Conservation (phyloP, 176 grass and related monocot genomes). For the Lolium rigidum region DNA sequence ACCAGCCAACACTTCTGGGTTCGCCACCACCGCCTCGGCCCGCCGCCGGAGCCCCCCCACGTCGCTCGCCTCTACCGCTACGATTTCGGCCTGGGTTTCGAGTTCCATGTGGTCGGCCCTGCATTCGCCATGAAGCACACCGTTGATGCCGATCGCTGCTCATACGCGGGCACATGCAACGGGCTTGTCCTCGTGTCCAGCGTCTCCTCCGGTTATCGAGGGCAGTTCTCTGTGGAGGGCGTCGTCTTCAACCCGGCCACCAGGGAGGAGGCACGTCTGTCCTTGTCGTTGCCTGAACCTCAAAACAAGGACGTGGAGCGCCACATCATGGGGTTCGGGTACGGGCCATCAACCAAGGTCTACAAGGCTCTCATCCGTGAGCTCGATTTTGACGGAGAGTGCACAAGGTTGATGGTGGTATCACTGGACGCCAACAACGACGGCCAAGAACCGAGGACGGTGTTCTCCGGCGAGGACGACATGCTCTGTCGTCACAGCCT, state of each 20-base stretch:
- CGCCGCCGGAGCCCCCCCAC: background rate
- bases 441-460: background rate
- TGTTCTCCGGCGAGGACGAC: background rate
- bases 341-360: background rate
- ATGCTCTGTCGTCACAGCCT: background rate
- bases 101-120: background rate
- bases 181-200: background rate
- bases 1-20: background rate
- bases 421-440: background rate
- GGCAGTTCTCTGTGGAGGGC: background rate
- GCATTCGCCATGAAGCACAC: background rate
- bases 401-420: constrained; percentile 4
- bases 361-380: constrained; percentile 6
- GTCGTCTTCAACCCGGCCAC: constrained; percentile 17
- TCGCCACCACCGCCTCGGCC: background rate
- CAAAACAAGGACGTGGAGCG: background rate
- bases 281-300: background rate
- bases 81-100: background rate
- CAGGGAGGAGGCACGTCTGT: background rate
- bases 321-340: background rate
- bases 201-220: no score
- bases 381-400: accelerated
- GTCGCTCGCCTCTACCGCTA: background rate
- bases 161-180: background rate
- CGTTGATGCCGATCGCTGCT: background rate